phyloP scores from a whole-genome alignment of 768 basidiomycete genomes.

The Podaxis rugospora region DNA sequence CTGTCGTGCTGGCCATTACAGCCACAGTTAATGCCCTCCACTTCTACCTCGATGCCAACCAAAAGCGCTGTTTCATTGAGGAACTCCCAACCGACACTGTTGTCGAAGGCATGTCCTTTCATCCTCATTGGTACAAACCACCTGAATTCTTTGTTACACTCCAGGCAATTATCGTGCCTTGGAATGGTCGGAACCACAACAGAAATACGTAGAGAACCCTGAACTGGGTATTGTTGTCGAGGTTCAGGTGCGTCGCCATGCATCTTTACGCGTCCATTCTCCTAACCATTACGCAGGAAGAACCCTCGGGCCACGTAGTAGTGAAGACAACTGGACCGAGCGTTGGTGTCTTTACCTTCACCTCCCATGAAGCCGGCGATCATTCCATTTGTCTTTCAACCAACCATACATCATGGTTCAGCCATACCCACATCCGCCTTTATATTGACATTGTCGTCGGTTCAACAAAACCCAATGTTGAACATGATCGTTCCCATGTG shows the following conservation, averaged over 20 bases:
- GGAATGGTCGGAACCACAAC: constrained; percentile 78
- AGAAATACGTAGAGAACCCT: constrained; percentile 65
- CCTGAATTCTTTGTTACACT: neutral
- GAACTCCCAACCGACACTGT: constrained; percentile 95
- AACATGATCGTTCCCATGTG: constrained; percentile 83
- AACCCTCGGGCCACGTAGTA: constrained; percentile 73
- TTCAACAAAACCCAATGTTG: constrained; percentile 77
- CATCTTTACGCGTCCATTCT: neutral
- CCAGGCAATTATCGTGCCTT: constrained; percentile 89
- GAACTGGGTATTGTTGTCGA: constrained; percentile 87
- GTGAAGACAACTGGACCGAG: constrained; percentile 88
- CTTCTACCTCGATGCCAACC: constrained; percentile 94
- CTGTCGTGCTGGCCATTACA: constrained; percentile 31
- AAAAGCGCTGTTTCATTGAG: constrained; percentile 93
- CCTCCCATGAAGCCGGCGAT: constrained; percentile 94
- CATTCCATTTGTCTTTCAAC: constrained; percentile 96
- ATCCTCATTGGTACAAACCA: neutral
- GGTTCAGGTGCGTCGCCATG: constrained; percentile 58
- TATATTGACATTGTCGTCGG: constrained; percentile 95
- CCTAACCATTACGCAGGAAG: constrained; percentile 55
- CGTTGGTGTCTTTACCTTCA: constrained; percentile 94
- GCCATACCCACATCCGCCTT: constrained; percentile 83
- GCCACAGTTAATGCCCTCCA: constrained; percentile 72
- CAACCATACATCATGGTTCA: constrained; percentile 89
- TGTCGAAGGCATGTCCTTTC: constrained; percentile 68